Percentiles rank a stretch among this genome's conserved stretches.
Evolutionary conservation across 345 rosid species (phyloP).

Genomic region (Corymbia maculata): DNA sequence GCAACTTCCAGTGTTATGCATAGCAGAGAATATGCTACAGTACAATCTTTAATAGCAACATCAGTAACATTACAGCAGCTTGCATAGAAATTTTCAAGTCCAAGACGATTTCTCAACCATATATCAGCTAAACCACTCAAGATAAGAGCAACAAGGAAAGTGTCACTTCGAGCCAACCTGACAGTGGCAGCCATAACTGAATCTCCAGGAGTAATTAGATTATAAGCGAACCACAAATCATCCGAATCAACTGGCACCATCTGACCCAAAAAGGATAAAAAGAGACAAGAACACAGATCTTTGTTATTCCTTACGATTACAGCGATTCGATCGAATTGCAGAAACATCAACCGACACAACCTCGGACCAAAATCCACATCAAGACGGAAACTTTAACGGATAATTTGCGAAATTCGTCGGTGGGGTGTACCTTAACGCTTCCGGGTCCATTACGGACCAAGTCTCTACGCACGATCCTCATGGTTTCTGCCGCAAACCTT

Average conservation of each 20-base stretch:
- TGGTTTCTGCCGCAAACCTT: background rate
- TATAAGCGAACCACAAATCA: slow-evolving; percentile 90
- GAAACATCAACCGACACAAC: background rate
- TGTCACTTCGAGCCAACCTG: slow-evolving; percentile 27
- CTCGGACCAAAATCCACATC: background rate
- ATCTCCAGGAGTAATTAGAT: slow-evolving; percentile 68
- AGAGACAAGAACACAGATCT: background rate
- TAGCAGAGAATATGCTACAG: background rate
- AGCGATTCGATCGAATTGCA: background rate
- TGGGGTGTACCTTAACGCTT: slow-evolving; percentile 56
- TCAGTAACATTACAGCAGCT: background rate
- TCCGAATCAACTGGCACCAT: slow-evolving; percentile 76
- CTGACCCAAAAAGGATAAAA: slow-evolving; percentile 11
- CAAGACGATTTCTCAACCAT: background rate
- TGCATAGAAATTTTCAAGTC: background rate
- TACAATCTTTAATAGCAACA: background rate
- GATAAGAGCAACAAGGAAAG: background rate
- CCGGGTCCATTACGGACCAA: slow-evolving; percentile 59
- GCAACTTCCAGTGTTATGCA: background rate
- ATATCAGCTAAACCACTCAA: background rate
- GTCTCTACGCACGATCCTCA: slow-evolving; percentile 55
- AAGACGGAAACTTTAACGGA: background rate
- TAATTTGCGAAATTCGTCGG: background rate
- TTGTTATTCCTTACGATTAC: background rate
- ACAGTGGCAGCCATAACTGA: slow-evolving; percentile 82